Evolutionary conservation across 345 rosid species (phyloP).

Genomic region (Populus ilicifolia): DNA sequence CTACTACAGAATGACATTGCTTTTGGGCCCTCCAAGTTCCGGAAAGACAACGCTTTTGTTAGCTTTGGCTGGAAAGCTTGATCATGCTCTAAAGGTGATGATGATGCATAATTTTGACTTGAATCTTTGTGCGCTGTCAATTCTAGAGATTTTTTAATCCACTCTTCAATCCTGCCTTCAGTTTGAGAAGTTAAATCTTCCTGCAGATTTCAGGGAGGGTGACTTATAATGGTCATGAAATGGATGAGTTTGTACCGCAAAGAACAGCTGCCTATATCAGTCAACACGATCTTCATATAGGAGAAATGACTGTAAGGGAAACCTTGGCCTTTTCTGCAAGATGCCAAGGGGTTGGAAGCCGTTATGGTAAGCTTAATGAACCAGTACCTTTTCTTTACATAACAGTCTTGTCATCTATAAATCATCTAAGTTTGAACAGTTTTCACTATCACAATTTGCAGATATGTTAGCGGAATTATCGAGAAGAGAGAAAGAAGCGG

Average conservation of each 20-base stretch:
- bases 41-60: slow-evolving; percentile 68
- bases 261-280: slow-evolving; percentile 58
- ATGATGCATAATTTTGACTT: neutral
- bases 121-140: too few species aligned
- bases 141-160: too few species aligned
- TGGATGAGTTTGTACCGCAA: slow-evolving; percentile 58
- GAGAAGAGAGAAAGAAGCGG: slow-evolving; percentile 64
- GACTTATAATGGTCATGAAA: slow-evolving; percentile 50
- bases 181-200: neutral
- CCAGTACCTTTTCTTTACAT: neutral
- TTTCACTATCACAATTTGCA: slow-evolving; percentile 13
- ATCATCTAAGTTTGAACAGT: neutral
- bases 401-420: neutral
- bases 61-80: slow-evolving; percentile 73
- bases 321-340: slow-evolving; percentile 73
- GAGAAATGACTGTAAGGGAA: slow-evolving; percentile 66
- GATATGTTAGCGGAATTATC: slow-evolving; percentile 56
- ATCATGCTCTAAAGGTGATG: slow-evolving; percentile 43
- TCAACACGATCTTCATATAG: slow-evolving; percentile 55
- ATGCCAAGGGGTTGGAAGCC: slow-evolving; percentile 51
- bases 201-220: slow-evolving; percentile 50
- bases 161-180: neutral
- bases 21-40: slow-evolving; percentile 73
- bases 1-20: slow-evolving; percentile 54
- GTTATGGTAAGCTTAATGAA: slow-evolving; percentile 36